Percentiles rank a stretch among this genome's conserved stretches.
Conservation (phyloP, 2,329 filamentous ascomycete genomes). For the Penicillium decumbens region DNA sequence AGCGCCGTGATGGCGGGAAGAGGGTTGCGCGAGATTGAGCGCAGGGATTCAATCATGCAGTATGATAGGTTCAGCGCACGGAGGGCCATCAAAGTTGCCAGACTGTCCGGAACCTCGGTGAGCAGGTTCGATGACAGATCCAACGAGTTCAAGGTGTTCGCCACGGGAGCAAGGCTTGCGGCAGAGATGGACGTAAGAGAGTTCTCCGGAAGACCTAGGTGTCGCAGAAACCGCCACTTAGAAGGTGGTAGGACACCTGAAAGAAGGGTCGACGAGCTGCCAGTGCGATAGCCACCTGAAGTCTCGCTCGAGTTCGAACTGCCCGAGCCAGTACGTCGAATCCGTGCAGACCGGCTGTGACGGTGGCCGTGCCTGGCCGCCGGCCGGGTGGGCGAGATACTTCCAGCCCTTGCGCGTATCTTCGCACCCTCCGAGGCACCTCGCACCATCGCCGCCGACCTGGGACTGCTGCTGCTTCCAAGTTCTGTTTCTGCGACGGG, state of each 20-base stretch:
- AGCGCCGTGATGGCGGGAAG: conserved; percentile 89
- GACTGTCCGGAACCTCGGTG: conserved; percentile 85
- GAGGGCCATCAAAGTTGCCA: conserved; percentile 80
- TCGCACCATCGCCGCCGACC: conserved; percentile 47
- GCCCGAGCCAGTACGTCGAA: conserved; percentile 81
- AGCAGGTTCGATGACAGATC: conserved; percentile 92
- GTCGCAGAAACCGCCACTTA: conserved; percentile 93
- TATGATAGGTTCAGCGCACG: conserved; percentile 89
- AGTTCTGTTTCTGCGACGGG: conserved; percentile 49
- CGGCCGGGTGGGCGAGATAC: conserved; percentile 76
- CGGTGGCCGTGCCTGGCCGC: conserved; percentile 65
- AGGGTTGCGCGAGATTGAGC: conserved; percentile 75
- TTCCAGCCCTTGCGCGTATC: conserved; percentile 53
- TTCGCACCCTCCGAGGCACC: conserved; percentile 54
- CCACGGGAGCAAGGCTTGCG: conserved; percentile 71
- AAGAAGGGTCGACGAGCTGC: conserved; percentile 74
- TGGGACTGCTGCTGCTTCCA: conserved; percentile 48
- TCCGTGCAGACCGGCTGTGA: conserved; percentile 65
- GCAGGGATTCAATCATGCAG: conserved; percentile 94
- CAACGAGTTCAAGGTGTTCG: conserved; percentile 83
- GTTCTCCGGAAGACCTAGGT: conserved; percentile 89
- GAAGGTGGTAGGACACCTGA: conserved; percentile 69
- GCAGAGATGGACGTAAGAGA: conserved; percentile 74
- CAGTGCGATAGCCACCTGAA: conserved; percentile 49
- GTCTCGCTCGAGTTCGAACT: conserved; percentile 78